Base-by-base conservation (phyloP, 1,284 basidiomycete species). In the Gomphus sp. region DNA sequence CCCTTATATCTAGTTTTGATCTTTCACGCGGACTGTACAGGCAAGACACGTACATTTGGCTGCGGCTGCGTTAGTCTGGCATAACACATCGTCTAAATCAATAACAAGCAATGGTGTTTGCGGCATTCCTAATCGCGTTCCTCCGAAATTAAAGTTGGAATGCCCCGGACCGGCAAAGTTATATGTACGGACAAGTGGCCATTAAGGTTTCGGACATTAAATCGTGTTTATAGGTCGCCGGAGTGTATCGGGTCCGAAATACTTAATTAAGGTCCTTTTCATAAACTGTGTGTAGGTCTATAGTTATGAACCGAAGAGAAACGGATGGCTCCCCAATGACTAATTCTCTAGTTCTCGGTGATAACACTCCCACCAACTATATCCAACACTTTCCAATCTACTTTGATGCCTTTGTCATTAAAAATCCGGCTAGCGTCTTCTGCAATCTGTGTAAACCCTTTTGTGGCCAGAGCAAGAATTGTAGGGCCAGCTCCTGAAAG, bases 401-500 rank as follows among this genome's bases (percentile, higher is more conserved):
- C 91, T 64, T 91, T 81, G 22, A 97, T 80, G 4, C 80, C 82
- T 60, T 87, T 80, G 54, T 76, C 72, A 60, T 74, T 75, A 73
- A 96, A 97, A 57, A 95, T 86, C 39, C 72, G 71, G 34, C 85
- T 78, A 39, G 92, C 93, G 64, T 88, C 89, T 64, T 85, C 80
- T 7, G 91, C 93, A 59, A 97, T 94, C 9, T 75, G 75, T 57
- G 93, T 89, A 66, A 90, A 96, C 45, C 87, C 87, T 51, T 76
- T 74, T 0, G 91, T 96, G 0, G 96, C 95, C n/a, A 99, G 81
- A 0, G 97, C 97, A 59, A 99, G 80, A 65, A 99, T 98, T 2
- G 97, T 98, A 1, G 97, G 97, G 0, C 97, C 97, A 1, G 97
- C 97, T 8, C 97, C 97, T 1, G 95, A 98, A 34, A 99, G 82